Base-by-base conservation (phyloP, 129 eudicot species). In the Smallanthus sonchifolius region DNA sequence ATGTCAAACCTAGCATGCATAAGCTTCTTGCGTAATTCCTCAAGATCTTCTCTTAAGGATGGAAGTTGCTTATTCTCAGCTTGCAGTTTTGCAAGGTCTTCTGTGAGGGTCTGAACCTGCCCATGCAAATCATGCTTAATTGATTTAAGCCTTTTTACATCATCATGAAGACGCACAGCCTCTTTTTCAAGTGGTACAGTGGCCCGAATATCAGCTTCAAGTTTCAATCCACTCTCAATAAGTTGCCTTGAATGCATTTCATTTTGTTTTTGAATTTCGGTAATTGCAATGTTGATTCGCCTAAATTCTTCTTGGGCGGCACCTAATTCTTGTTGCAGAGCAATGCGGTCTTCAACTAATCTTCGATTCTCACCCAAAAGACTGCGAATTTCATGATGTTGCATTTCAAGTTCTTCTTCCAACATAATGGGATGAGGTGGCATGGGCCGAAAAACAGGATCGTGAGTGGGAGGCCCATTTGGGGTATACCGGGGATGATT, bases 371-470 rank as follows among this genome's bases (percentile, higher is more conserved):
- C 92, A 56, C 74, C 92, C 74, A 88, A 67, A 71, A 91, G 95
- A 80, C n/a, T 88, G 44, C 90, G 84, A 49, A 91, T 87, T 72
- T 86, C 95, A 71, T 48, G 84, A 84, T 83, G 92, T 28, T 86
- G 92, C 51, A 88, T 76, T 79, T 88, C 92, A 76, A 91, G 89
- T 77, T 91, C 97, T 81, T 91, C 92, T 79, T 88, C 95, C 66
- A 91, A 61, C 38, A 88, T 65, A 59, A 83, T 44, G 2, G 83
- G 84, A 48, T 89, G 80, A 43, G 76, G 76, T 73, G n/a, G n/a
- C n/a, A n/a, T n/a, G n/a, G n/a, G n/a, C n/a, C n/a, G n/a, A n/a
- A n/a, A n/a, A n/a, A 87, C 43, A 69, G 75, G 89, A 65, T 79
- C 85, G 40, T 87, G 85, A 62, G 70, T 76, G 32, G 77, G 76